These are phyloP conservation scores for Dictyostelium citrinum DNA, from an alignment of 78 protist genomes.

Conservation along the genomic window DNA sequence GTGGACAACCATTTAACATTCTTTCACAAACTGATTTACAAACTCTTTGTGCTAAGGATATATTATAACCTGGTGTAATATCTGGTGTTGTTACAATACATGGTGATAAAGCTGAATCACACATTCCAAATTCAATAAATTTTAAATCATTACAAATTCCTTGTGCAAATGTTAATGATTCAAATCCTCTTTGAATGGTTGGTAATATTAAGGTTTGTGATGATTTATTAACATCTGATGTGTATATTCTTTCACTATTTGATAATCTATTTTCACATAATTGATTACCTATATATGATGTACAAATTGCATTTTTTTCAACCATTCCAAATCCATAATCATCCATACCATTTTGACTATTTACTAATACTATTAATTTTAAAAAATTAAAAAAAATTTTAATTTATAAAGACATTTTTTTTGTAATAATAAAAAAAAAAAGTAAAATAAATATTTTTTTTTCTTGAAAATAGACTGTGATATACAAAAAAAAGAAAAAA, in stretches of 20 bases:
- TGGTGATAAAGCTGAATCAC: not conserved
- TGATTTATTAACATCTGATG: not conserved
- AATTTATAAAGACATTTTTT: not conserved
- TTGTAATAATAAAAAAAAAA: too few species aligned
- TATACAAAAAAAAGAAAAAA: too few species aligned
- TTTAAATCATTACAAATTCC: not conserved
- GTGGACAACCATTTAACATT: not conserved
- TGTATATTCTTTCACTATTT: not conserved
- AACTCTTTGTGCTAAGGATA: not conserved
- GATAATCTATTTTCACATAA: not conserved
- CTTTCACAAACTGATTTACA: conserved; percentile 6
- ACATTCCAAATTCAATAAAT: not conserved
- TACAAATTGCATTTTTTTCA: not conserved
- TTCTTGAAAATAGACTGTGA: too few species aligned
- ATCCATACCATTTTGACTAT: not conserved
- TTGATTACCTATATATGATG: conserved; percentile 3
- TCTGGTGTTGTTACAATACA: not conserved
- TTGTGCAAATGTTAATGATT: not conserved
- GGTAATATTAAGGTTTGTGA: not conserved
- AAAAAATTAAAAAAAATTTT: not conserved
- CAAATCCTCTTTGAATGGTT: not conserved
- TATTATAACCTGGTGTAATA: not conserved
- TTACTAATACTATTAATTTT: not conserved
- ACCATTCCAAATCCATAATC: not conserved
- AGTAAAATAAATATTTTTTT: too few species aligned